Base-by-base conservation (phyloP, 441 rosid species). In the Aleurites moluccanus region DNA sequence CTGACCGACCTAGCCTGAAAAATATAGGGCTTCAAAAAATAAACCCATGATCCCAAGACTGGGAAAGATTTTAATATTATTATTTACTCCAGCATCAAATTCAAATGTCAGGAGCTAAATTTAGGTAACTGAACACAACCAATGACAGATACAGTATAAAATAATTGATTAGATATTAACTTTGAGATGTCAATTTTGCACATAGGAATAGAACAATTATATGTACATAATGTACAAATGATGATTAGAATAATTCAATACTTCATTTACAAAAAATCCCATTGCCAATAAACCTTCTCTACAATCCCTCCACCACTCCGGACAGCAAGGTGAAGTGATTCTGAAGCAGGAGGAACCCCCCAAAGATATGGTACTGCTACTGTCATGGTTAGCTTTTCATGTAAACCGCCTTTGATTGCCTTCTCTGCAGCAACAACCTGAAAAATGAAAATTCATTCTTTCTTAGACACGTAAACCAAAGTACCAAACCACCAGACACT, bases 331-430 rank as follows among this genome's bases (percentile, higher is more conserved):
- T 92, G 94, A 73, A 92, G 99, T 52, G 91, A 90, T 73, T 94
- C 99, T 0, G 99, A 89, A 69, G 93, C 97, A 6, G 97, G 97
- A 69, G 99, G 99, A 65, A 92, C 97, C 0, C 98, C 98, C 95
- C 97, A 94, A 0, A 94, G 95, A 77, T 90, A 89, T 21, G 94
- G 97, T 74, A 94, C 97, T 0, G 99, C 97, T 18, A 94, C 97
- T 0, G 88, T 87, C 97, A 90, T 94, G 10, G 86, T 92, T 69
- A 94, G 85, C 85, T 92, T 91, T 85, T 94, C 97, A 21, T 92
- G 93, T 83, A 92, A 82, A 64, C 96, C 94, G 0, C 93, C 89
- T 78, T 88, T 91, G 80, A 75, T 85, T 65, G 90, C 97, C 83
- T 85, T 94, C 84, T 91, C 91, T 0, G 97, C 87, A 42, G 87